Evolutionary conservation across 2,329 filamentous ascomycete species (phyloP), one percentile per base, ranked within the genome.

Genomic region (Cercospora sp.): DNA sequence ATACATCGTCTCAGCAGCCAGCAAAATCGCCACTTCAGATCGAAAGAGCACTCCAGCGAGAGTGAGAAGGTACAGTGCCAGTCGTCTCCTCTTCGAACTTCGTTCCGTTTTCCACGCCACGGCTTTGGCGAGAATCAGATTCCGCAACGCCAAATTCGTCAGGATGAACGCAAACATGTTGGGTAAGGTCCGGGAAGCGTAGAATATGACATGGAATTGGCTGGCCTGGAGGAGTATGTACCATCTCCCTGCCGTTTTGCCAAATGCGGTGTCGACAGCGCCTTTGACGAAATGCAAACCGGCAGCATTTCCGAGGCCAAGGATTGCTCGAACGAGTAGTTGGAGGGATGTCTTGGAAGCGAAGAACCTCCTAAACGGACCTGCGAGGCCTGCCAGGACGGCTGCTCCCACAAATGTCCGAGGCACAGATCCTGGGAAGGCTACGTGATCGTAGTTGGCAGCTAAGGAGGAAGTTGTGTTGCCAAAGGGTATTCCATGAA

Each of bases 81-180:
- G 79, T 58, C 88, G 87, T 59, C 88, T 86, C 57, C 87, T 85
- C 63, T 80, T 82, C 34, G 80, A 74, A 32, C 77, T 80, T 62
- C 75, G 73, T 7, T 73, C 69, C 13, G 75, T 74, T 63, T 76
- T 80, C 68, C 77, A 76, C 5, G 79, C 76, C 26, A 79, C 73
- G 13, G 79, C 73, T 43, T 81, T 79, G 43, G 82, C 82, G 16
- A 85, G 82, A 2, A 89, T 81, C 55, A 87, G 76, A 67, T 80
- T 82, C 45, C 82, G 78, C 58, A 88, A 82, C 6, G 91, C 89
- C 55, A 91, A 77, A 0, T 90, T 93, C 66, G 90, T 91, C 67
- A 97, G 82, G 9, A 89, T 88, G 82, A 98, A 95, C 21, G 95
- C 94, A 81, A 97, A 97, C 91, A 96, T 97, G 79, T 99, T 99